Evolutionary conservation across 2,329 filamentous ascomycete species (phyloP).

Genomic region (Cladophialophora carrionii): DNA sequence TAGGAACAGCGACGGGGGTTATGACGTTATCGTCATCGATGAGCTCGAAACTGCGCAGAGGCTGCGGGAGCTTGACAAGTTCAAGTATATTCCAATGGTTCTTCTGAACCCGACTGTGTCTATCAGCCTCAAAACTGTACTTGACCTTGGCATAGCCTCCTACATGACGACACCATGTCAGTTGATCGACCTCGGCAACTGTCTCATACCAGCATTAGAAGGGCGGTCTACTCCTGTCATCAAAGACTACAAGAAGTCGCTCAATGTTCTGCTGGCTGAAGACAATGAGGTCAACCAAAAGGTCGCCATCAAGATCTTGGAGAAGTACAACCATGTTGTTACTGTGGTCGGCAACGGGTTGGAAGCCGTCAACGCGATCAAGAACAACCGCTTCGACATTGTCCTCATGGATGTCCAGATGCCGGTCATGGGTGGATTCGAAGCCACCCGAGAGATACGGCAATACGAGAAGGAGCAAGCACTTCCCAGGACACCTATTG

Average conservation of each 20-base stretch:
- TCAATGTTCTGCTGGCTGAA: constrained; percentile 92
- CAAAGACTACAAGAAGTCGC: constrained; percentile 91
- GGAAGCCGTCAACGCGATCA: constrained; percentile 90
- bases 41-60: constrained; percentile 87
- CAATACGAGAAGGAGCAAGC: constrained; percentile 86
- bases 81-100: constrained; percentile 97
- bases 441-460: constrained; percentile 93
- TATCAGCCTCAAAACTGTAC: constrained; percentile 87
- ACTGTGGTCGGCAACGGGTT: constrained; percentile 89
- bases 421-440: constrained; percentile 99
- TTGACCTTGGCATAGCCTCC: constrained; percentile 95
- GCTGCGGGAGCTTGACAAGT: constrained; percentile 84
- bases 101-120: constrained; percentile 85
- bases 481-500: constrained; percentile 85
- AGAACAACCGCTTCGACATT: constrained; percentile 89
- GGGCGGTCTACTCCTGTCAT: constrained; percentile 88
- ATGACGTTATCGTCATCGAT: constrained; percentile 95
- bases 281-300: constrained; percentile 98
- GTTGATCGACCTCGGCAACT: constrained; percentile 91
- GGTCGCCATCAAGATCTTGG: constrained; percentile 91
- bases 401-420: constrained; percentile 99
- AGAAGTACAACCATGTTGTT: constrained; percentile 79
- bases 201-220: constrained; percentile 92
- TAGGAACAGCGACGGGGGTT: constrained; percentile 62
- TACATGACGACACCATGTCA: constrained; percentile 98